Evolutionary conservation across 495 filamentous ascomycete species (phyloP).

Genomic region (Podospora anserina): DNA sequence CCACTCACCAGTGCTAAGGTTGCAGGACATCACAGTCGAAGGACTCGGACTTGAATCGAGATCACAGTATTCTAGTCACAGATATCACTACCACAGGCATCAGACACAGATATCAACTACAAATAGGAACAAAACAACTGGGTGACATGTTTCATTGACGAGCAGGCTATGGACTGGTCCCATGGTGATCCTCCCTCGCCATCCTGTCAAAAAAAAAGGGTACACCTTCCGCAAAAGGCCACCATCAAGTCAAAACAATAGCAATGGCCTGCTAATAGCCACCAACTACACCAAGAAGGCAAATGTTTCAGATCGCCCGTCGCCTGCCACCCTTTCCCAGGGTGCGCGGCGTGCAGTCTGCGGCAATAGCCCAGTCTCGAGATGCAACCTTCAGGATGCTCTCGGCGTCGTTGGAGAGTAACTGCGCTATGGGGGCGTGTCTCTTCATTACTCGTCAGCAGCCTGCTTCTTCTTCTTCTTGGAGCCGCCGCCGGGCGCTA

Average conservation of each 20-base stretch:
- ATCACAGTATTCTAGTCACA: not conserved
- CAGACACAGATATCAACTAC: not conserved
- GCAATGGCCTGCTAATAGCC: conserved; percentile 1
- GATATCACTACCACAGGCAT: not conserved
- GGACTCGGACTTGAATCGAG: not conserved
- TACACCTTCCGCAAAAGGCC: not conserved
- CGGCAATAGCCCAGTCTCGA: not conserved
- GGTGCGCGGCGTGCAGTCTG: not conserved
- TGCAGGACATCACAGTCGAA: too few species aligned
- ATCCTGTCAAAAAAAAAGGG: conserved; percentile 2
- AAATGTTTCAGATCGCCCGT: not conserved
- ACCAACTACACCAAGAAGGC: not conserved
- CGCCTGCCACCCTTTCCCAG: not conserved
- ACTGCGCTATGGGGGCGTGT: conserved; percentile 6
- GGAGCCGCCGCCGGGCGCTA: conserved; percentile 45
- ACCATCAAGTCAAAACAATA: not conserved
- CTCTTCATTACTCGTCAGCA: conserved; percentile 43
- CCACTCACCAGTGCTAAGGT: too few species aligned
- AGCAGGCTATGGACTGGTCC: not conserved
- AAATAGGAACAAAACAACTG: too few species aligned
- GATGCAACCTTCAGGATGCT: not conserved
- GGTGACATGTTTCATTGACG: not conserved
- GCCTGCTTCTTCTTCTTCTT: conserved; percentile 66
- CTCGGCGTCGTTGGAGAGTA: not conserved
- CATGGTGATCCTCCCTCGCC: not conserved